Base-by-base conservation (phyloP, 2,329 filamentous ascomycete species). In the Aphanoascus verrucosus region DNA sequence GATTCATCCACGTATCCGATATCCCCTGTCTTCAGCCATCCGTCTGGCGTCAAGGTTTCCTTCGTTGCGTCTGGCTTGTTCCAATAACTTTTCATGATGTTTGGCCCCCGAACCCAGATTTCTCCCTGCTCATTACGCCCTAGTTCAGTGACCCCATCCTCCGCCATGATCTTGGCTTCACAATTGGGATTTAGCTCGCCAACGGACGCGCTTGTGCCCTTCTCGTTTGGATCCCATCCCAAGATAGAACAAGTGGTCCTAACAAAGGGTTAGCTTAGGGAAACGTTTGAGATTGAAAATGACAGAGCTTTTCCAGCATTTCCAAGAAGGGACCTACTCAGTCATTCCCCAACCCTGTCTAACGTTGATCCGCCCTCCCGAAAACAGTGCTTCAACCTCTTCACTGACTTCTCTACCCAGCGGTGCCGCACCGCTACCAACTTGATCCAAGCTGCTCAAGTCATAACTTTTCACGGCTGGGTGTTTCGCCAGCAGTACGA, bases 261-360 rank as follows among this genome's bases (percentile, higher is more conserved):
- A 51, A 23, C 20, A 38, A 17, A 4, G 37, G 42, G 47, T 52
- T 47, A 49, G n/a, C 38, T 37, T 35, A 19, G 5, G 14, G 11
- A 32, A 49, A 47, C 9, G 49, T 20, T 48, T 41, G 23, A 19
- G 35, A 28, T 23, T 11, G 31, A 23, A 6, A 28, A 28, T 28
- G 23, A 28, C 23, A 28, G 23, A 28, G 7, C 3, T 28, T 28
- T 7, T 28, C 23, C 23, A 28, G 23, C 23, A 28, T 28, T 7
- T 28, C 15, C 19, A 14, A 17, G 20, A 17, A 23, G 42, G 15
- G 17, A 40, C 28, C 1, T 51, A 73, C 69, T 93, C 88, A 1
- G 88, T 93, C 88, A 94, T 91, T 4, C 88, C 88, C 85, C 86
- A 94, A 3, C 86, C 88, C 67, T 91, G 87, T 63, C 76, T 78